These are phyloP conservation scores for Myrmaecium sp. DNA, from an alignment of 2,329 filamentous ascomycete species.

Conservation along the genomic window DNA sequence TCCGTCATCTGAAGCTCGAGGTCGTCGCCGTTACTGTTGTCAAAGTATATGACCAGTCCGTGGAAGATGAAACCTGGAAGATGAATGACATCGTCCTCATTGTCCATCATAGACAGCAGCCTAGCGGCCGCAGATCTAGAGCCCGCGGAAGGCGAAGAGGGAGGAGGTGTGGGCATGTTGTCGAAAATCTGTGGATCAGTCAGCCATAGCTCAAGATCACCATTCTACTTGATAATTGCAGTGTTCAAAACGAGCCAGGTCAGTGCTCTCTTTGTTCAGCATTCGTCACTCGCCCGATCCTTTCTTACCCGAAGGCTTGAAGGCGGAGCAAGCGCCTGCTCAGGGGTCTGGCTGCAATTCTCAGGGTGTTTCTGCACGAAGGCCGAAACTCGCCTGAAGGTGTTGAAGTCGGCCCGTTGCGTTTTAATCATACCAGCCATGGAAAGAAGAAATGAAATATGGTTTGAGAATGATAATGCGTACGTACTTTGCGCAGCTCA, in stretches of 20 bases:
- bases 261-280: too few species aligned
- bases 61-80: constrained; percentile 20
- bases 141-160: too few species aligned
- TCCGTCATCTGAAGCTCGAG: constrained; percentile 39
- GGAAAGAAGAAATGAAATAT: too few species aligned
- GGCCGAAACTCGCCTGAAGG: too few species aligned
- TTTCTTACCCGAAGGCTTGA: too few species aligned
- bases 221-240: constrained; percentile 14
- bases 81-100: constrained; percentile 3
- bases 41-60: constrained; percentile 28
- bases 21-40: constrained; percentile 10
- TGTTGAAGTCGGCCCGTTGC: neutral
- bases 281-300: too few species aligned
- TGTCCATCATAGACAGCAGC: constrained; percentile 14
- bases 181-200: too few species aligned
- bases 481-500: constrained; percentile 34
- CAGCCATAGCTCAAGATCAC: too few species aligned
- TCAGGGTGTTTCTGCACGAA: neutral
- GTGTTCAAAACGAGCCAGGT: too few species aligned
- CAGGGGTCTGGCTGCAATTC: constrained; percentile 2
- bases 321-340: neutral
- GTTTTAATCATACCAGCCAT: constrained; percentile 1
- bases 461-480: too few species aligned
- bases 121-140: too few species aligned
- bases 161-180: too few species aligned